A percentile compares a stretch with the other conserved stretches of the same genome.
These are phyloP conservation scores for Parsonsia alboflavescens DNA, from an alignment of 257 asterid genomes.

Conservation along the genomic window DNA sequence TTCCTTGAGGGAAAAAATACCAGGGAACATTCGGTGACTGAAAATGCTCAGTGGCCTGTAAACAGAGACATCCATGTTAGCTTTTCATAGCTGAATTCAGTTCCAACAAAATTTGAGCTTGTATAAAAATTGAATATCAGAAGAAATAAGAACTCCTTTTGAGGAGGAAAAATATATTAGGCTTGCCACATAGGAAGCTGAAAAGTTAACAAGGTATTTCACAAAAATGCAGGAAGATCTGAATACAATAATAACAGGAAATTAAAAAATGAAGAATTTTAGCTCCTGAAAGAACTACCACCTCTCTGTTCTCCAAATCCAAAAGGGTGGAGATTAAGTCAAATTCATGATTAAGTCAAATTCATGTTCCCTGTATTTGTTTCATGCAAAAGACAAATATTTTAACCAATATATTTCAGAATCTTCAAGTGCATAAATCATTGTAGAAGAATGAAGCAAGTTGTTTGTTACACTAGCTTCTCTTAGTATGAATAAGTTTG, in stretches of 20 bases:
- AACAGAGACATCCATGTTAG: slow-evolving; percentile 18
- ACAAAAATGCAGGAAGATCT: background rate
- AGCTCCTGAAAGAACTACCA: background rate
- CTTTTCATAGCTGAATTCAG: background rate
- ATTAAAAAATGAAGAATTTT: too few species aligned
- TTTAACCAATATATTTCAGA: background rate
- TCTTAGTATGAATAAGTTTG: background rate
- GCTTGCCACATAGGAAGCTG: background rate
- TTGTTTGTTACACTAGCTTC: background rate
- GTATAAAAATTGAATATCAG: background rate
- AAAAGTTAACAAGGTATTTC: background rate
- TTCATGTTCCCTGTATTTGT: background rate
- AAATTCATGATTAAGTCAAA: too few species aligned
- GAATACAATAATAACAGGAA: background rate
- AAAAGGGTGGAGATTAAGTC: too few species aligned
- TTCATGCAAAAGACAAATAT: background rate
- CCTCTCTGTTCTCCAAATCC: background rate
- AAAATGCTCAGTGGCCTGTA: slow-evolving; percentile 46
- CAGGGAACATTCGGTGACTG: slow-evolving; percentile 43
- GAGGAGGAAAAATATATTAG: background rate
- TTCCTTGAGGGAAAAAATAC: slow-evolving; percentile 28
- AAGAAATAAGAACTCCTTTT: background rate
- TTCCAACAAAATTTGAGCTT: background rate
- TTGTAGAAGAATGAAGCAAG: background rate
- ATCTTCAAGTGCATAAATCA: background rate